These are phyloP conservation scores for Rhododendron henanense DNA, from an alignment of 148 eudicot genomes.

Conservation along the genomic window DNA sequence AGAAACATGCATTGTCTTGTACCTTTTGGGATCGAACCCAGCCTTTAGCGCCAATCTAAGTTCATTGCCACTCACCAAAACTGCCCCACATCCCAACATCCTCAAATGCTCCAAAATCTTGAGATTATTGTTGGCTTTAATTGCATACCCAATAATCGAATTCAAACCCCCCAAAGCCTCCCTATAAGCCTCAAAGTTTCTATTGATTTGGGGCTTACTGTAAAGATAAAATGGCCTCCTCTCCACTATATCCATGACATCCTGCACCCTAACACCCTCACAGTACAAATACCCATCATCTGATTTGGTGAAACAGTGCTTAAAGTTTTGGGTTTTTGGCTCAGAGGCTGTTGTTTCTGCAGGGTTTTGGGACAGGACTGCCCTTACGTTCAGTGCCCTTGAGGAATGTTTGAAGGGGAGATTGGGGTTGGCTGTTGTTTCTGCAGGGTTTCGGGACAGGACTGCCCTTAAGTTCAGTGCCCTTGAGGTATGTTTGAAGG, in stretches of 20 bases:
- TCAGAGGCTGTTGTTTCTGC: constrained; percentile 16
- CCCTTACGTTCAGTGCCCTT: constrained; percentile 29
- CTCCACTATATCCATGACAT: constrained; percentile 72
- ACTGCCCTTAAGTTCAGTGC: constrained; percentile 36
- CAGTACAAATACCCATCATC: constrained; percentile 85
- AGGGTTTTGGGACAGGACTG: constrained; percentile 40
- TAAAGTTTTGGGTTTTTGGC: constrained; percentile 12
- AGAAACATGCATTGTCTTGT: neutral
- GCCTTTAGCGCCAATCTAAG: constrained; percentile 74
- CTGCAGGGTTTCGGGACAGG: constrained; percentile 27
- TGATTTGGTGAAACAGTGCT: constrained; percentile 54
- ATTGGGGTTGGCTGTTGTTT: neutral
- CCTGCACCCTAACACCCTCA: constrained; percentile 75
- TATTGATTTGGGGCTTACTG: constrained; percentile 81
- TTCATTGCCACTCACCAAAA: constrained; percentile 94
- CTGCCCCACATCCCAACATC: constrained; percentile 85
- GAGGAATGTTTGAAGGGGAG: constrained; percentile 27
- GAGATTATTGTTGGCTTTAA: constrained; percentile 91
- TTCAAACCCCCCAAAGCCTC: constrained; percentile 80
- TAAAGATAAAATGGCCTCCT: constrained; percentile 86
- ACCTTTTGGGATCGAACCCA: constrained; percentile 87
- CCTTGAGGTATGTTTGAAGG: constrained; percentile 30
- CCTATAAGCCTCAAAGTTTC: constrained; percentile 76
- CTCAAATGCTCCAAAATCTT: constrained; percentile 95
- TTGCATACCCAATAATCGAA: constrained; percentile 85